Evolutionary conservation across 139 green algal species (phyloP).

Genomic region (Closterium sp.): DNA sequence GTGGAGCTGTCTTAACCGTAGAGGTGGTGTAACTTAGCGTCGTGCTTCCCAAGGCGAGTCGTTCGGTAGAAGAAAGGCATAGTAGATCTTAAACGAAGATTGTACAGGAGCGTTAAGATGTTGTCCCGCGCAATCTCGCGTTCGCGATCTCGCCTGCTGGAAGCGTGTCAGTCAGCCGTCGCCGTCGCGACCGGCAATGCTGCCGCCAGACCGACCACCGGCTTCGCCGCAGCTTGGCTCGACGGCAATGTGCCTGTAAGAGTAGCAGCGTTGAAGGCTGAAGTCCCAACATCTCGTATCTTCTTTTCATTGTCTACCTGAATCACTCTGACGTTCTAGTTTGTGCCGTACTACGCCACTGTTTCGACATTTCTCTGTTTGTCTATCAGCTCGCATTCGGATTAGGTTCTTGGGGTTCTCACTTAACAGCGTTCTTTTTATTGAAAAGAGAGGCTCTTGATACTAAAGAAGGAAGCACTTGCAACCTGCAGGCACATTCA

Average conservation of each 20-base stretch:
- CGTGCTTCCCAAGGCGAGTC: not conserved
- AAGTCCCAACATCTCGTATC: no score
- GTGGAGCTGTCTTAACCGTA: not conserved
- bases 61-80: no score
- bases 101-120: not conserved
- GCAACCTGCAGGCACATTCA: not conserved
- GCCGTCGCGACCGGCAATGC: not conserved
- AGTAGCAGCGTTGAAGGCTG: not conserved
- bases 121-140: not conserved
- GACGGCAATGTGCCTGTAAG: not conserved
- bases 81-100: not conserved
- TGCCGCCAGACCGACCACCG: not conserved
- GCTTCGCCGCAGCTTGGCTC: not conserved
- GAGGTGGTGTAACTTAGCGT: no score
- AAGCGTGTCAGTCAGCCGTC: not conserved
- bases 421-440: no score
- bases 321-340: no score
- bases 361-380: no score
- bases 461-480: not conserved
- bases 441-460: no score
- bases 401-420: no score
- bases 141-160: not conserved
- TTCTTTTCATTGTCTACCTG: no score
- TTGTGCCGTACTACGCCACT: no score
- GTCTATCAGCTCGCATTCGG: no score